Percentiles rank a stretch among this genome's conserved stretches.
These are phyloP conservation scores for Rhizopus arrhizus DNA, from an alignment of 371 early-diverging fungal species.

Conservation along the genomic window DNA sequence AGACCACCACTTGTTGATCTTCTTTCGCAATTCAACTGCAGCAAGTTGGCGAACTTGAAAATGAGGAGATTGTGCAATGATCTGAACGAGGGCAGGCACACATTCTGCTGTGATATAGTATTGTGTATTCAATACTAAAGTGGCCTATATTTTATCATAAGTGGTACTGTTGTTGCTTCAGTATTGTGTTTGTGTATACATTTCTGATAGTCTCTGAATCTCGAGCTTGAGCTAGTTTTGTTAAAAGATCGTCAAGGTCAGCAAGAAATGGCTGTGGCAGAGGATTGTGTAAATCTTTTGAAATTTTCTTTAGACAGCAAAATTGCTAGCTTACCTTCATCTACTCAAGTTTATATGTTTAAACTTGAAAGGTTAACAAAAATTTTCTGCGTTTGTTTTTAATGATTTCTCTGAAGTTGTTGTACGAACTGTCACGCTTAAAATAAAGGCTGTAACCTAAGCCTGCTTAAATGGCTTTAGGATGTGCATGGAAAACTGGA, in stretches of 20 bases:
- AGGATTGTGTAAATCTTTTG: not conserved
- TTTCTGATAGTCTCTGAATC: constrained; percentile 55
- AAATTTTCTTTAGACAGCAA: too few species aligned
- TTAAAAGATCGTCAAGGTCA: constrained; percentile 42
- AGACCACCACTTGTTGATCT: constrained; percentile 72
- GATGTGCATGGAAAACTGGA: too few species aligned
- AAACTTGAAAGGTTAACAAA: too few species aligned
- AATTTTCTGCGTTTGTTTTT: too few species aligned
- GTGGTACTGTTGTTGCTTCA: not conserved
- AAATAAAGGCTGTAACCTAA: too few species aligned
- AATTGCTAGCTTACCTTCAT: too few species aligned
- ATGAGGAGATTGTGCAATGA: constrained; percentile 59
- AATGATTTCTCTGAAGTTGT: too few species aligned
- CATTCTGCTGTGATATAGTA: constrained; percentile 65
- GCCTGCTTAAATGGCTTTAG: too few species aligned
- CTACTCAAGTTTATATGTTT: too few species aligned
- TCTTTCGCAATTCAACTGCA: constrained; percentile 87
- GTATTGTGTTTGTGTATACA: constrained; percentile 25
- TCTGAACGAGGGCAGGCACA: constrained; percentile 71
- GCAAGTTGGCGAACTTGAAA: constrained; percentile 81
- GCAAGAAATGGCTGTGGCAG: constrained; percentile 39
- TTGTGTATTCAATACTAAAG: constrained; percentile 67
- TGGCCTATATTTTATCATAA: constrained; percentile 44
- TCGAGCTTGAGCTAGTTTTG: constrained; percentile 43
- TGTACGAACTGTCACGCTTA: too few species aligned